phyloP scores from a whole-genome alignment of 371 early-diverging fungal genomes.

The Phascolomyces articulosus region DNA sequence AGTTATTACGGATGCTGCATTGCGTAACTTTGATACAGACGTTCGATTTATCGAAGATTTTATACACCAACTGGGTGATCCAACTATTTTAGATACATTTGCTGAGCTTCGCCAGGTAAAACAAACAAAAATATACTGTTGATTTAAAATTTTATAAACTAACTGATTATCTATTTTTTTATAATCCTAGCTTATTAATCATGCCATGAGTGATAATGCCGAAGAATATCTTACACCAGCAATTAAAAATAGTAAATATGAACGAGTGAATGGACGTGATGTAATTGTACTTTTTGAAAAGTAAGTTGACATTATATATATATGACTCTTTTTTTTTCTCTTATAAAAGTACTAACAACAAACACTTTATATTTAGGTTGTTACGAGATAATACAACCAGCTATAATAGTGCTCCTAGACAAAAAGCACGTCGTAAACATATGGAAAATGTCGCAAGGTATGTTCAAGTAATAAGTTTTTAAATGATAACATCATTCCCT shows the following conservation, averaged over 20 bases:
- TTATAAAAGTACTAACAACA: no score
- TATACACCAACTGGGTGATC: constrained; percentile 65
- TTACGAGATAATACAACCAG: constrained; percentile 18
- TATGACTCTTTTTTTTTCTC: no score
- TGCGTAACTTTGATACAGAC: constrained; percentile 75
- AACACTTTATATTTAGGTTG: constrained; percentile 11
- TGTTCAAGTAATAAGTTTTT: background rate
- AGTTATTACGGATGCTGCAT: constrained; percentile 62
- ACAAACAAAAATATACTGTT: no score
- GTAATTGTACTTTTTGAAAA: constrained; percentile 80
- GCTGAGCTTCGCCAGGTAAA: constrained; percentile 75
- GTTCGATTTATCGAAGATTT: constrained; percentile 77
- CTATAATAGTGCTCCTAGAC: constrained; percentile 7
- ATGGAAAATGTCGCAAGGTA: constrained; percentile 58
- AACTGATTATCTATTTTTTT: background rate
- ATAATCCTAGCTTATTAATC: constrained; percentile 53
- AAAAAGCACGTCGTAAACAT: constrained; percentile 38
- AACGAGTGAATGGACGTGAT: constrained; percentile 62
- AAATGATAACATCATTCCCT: no score
- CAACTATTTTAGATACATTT: constrained; percentile 71
- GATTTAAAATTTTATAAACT: no score
- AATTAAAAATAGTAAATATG: constrained; percentile 64
- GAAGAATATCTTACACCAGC: constrained; percentile 74
- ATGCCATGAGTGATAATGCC: constrained; percentile 69
- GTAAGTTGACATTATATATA: constrained; percentile 56